These are phyloP conservation scores for Kappamyces sp. DNA, from an alignment of 192 early-diverging fungal species.

Conservation along the genomic window DNA sequence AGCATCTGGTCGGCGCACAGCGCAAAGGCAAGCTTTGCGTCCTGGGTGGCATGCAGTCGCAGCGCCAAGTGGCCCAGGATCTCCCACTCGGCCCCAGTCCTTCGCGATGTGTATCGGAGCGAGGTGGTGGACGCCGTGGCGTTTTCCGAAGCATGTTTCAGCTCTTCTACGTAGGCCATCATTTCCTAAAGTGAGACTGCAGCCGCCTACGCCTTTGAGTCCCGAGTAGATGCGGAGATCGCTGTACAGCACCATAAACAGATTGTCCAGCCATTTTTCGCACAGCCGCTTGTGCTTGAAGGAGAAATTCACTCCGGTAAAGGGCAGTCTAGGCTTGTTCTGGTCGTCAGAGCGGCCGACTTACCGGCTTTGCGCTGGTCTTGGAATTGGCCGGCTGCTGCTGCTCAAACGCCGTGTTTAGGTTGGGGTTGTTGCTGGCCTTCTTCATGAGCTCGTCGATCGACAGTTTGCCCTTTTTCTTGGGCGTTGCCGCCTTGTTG, in stretches of 20 bases:
- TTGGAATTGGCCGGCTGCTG: background rate
- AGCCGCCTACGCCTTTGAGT: constrained; percentile 57
- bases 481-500: background rate
- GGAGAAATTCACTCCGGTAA: constrained; percentile 45
- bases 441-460: constrained; percentile 45
- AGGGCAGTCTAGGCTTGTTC: constrained; percentile 12
- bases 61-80: constrained; percentile 87
- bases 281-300: constrained; percentile 95
- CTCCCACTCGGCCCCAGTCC: constrained; percentile 98
- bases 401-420: constrained; percentile 11
- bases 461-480: constrained; percentile 22
- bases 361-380: background rate
- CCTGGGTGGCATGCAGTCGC: constrained; percentile 77
- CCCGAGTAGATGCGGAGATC: constrained; percentile 92
- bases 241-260: constrained; percentile 98
- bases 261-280: constrained; percentile 98
- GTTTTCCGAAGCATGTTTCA: constrained; percentile 27
- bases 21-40: constrained; percentile 89
- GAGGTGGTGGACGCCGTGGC: constrained; percentile 55
- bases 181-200: constrained; percentile 52
- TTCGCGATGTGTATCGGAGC: constrained; percentile 58
- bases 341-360: background rate
- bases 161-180: constrained; percentile 41
- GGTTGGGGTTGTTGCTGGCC: constrained; percentile 22
- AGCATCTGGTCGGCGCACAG: constrained; percentile 84